Evolutionary conservation across 805 yeast genomes (phyloP).

Genomic region (Spathaspora hagerdaliae): DNA sequence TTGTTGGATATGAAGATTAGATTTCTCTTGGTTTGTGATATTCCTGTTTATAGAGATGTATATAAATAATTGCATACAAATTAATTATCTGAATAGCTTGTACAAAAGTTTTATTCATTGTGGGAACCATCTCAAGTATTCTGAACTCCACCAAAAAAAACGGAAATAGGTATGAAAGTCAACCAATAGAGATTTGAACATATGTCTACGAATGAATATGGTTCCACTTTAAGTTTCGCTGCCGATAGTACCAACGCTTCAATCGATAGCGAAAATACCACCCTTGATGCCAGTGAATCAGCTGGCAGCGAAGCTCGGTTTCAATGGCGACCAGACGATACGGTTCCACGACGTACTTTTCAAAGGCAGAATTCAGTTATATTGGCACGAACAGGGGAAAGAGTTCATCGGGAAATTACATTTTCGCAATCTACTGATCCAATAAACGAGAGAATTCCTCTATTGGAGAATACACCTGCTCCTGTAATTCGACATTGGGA

Average conservation of each 20-base stretch:
- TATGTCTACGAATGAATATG: no score
- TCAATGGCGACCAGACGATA: background rate
- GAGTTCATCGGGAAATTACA: conserved; percentile 32
- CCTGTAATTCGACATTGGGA: background rate
- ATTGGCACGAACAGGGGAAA: conserved; percentile 34
- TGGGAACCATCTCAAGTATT: no score
- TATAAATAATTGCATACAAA: background rate
- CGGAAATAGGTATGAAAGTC: no score
- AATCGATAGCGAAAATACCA: no score
- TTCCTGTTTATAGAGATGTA: background rate
- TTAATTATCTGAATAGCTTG: no score
- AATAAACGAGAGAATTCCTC: conserved; percentile 5
- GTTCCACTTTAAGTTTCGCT: no score
- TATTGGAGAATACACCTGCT: background rate
- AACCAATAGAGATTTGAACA: no score
- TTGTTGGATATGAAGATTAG: conserved; percentile 50
- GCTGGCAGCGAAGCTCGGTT: background rate
- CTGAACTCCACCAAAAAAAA: no score
- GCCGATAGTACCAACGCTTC: no score
- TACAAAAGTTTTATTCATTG: no score
- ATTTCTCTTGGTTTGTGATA: background rate
- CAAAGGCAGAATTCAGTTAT: conserved; percentile 31
- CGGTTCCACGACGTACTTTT: conserved; percentile 4
- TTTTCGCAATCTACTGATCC: background rate
- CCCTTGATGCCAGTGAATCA: no score